A percentile compares a stretch with the other conserved stretches of the same genome.
Evolutionary conservation across 345 rosid species (phyloP).

Genomic region (Ailanthus altissimus): DNA sequence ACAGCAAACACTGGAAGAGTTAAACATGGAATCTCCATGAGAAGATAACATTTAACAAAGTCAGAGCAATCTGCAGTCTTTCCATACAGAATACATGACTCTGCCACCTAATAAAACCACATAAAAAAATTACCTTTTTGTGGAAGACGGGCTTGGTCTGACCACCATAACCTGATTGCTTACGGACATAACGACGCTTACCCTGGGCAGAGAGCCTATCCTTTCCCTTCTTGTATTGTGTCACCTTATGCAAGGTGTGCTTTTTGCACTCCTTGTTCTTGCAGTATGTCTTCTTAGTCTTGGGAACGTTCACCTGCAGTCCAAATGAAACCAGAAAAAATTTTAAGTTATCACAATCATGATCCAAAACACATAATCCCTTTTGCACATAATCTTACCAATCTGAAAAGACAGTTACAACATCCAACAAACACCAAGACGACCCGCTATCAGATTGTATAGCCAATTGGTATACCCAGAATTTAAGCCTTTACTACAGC

Average conservation of each 20-base stretch:
- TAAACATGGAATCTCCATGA: no score
- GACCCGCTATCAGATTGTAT: not conserved
- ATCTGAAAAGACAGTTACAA: no score
- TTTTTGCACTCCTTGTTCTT: slow-evolving; percentile 79
- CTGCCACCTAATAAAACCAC: not conserved
- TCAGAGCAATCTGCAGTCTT: not conserved
- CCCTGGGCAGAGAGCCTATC: slow-evolving; percentile 87
- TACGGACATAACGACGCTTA: slow-evolving; percentile 79
- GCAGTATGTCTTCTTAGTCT: slow-evolving; percentile 84
- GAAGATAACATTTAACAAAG: not conserved
- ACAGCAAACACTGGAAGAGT: not conserved
- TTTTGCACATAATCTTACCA: not conserved
- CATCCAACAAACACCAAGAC: not conserved
- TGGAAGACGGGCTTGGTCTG: slow-evolving; percentile 87
- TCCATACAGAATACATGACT: not conserved
- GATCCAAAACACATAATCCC: not conserved
- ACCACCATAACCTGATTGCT: slow-evolving; percentile 85
- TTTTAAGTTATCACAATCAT: not conserved
- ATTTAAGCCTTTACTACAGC: no score
- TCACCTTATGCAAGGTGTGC: slow-evolving; percentile 81
- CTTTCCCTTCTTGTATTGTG: slow-evolving; percentile 85
- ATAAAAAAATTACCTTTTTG: slow-evolving; percentile 54
- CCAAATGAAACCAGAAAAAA: not conserved
- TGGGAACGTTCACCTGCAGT: slow-evolving; percentile 76
- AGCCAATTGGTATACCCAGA: no score